A percentile compares a stretch with the other conserved stretches of the same genome.
These are phyloP conservation scores for Ilyonectria sp. DNA, from an alignment of 2,329 filamentous ascomycete genomes.

Conservation along the genomic window DNA sequence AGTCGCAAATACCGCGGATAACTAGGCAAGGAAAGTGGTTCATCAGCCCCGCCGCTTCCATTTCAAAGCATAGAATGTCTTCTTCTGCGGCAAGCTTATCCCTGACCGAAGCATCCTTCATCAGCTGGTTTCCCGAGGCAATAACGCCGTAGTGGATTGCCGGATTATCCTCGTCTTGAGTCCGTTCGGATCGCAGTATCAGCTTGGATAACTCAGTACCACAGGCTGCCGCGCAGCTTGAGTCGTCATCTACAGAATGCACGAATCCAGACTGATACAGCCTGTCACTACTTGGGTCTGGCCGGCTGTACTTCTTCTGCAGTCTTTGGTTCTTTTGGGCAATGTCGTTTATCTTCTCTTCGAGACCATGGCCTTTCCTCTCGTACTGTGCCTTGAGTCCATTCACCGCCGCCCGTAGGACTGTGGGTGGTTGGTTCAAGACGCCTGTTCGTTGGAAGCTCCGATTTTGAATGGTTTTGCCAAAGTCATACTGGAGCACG, in stretches of 20 bases:
- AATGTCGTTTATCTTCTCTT: not conserved
- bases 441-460: not conserved
- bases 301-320: slow-evolving; percentile 23
- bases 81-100: not conserved
- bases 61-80: not conserved
- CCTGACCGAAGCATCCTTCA: not conserved
- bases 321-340: slow-evolving; percentile 22
- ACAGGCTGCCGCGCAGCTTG: not conserved
- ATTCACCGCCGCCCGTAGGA: not conserved
- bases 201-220: not conserved
- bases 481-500: not conserved
- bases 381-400: not conserved
- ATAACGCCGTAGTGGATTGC: not conserved
- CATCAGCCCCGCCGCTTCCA: no score
- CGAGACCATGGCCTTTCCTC: no score
- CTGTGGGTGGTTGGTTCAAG: not conserved
- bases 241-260: not conserved
- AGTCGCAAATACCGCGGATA: not conserved
- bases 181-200: no score
- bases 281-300: slow-evolving; percentile 15
- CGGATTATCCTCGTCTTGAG: no score
- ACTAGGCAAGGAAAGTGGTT: not conserved
- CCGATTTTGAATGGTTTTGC: not conserved
- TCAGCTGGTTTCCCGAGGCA: not conserved
- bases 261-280: slow-evolving; percentile 22